phyloP scores from a whole-genome alignment of 2,329 filamentous ascomycete genomes.

The Cryphonectria nitschkei region DNA sequence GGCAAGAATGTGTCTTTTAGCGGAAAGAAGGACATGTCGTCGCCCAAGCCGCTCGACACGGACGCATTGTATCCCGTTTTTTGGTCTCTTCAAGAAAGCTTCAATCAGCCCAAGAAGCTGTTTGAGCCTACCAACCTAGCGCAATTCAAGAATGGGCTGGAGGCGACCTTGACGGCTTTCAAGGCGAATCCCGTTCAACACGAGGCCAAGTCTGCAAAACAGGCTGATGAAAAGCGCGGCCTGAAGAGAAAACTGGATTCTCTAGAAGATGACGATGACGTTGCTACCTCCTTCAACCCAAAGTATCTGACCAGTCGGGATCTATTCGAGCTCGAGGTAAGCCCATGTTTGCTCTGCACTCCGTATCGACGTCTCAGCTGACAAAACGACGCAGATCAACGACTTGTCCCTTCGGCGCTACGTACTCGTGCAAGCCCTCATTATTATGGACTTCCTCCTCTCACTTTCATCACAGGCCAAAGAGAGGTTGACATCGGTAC shows the following conservation, averaged over 20 bases:
- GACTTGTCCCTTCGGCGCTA: slow-evolving; percentile 94
- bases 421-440: slow-evolving; percentile 91
- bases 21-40: slow-evolving; percentile 44
- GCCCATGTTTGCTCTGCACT: slow-evolving; percentile 26
- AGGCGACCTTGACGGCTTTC: slow-evolving; percentile 64
- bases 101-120: slow-evolving; percentile 84
- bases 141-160: slow-evolving; percentile 80
- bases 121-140: slow-evolving; percentile 74
- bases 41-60: slow-evolving; percentile 62
- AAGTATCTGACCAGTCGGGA: slow-evolving; percentile 98
- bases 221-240: slow-evolving; percentile 66
- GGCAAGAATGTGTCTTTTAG: slow-evolving; percentile 51
- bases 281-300: slow-evolving; percentile 83
- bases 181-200: slow-evolving; percentile 55
- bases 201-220: slow-evolving; percentile 51
- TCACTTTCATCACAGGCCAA: slow-evolving; percentile 84
- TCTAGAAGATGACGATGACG: slow-evolving; percentile 61
- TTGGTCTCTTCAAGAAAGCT: slow-evolving; percentile 90
- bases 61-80: slow-evolving; percentile 86
- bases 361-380: slow-evolving; percentile 22
- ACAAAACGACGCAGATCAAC: slow-evolving; percentile 65
- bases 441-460: slow-evolving; percentile 93
- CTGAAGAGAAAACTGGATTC: slow-evolving; percentile 71
- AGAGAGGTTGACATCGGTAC: slow-evolving; percentile 70
- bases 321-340: slow-evolving; percentile 90